phyloP scores from a whole-genome alignment of 73 alveolate genomes.

The Symbiodinium pilosum region DNA sequence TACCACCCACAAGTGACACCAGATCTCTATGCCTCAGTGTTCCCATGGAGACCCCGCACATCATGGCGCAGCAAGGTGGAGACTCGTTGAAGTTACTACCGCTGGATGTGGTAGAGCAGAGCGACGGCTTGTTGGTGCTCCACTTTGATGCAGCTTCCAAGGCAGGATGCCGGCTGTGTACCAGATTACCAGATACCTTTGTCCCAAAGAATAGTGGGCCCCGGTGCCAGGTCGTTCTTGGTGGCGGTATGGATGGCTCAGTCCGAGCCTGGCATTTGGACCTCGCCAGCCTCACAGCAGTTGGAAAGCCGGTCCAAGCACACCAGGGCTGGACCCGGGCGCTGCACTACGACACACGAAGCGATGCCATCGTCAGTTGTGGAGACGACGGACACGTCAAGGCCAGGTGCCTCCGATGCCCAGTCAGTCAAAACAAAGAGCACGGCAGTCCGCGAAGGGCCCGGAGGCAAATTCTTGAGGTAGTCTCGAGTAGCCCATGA shows the following conservation, averaged over 20 bases:
- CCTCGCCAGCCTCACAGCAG: background rate
- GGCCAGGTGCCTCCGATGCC: no score
- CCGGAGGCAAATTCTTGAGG: no score
- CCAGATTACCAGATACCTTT: background rate
- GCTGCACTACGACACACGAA: conserved; percentile 15
- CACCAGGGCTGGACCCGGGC: conserved; percentile 79
- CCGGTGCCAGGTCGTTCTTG: conserved; percentile 9
- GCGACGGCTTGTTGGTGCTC: conserved; percentile 41
- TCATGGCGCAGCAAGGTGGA: conserved; percentile 29
- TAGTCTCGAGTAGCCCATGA: no score
- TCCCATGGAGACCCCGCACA: no score
- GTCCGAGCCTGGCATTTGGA: conserved; percentile 60
- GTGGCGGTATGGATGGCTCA: conserved; percentile 76
- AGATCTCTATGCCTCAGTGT: no score
- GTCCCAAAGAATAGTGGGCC: background rate
- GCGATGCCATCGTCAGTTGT: conserved; percentile 21
- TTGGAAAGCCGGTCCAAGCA: background rate
- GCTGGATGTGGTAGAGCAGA: conserved; percentile 32
- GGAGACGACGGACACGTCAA: conserved; percentile 90
- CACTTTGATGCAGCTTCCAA: conserved; percentile 29
- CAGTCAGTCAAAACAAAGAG: no score
- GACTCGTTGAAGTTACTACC: conserved; percentile 38
- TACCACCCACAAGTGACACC: no score
- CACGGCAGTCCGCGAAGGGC: no score
- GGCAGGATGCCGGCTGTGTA: background rate